A percentile compares a stretch with the other conserved stretches of the same genome.
These are phyloP conservation scores for Mortierella hygrophila DNA, from an alignment of 192 early-diverging fungal genomes.

Conservation along the genomic window DNA sequence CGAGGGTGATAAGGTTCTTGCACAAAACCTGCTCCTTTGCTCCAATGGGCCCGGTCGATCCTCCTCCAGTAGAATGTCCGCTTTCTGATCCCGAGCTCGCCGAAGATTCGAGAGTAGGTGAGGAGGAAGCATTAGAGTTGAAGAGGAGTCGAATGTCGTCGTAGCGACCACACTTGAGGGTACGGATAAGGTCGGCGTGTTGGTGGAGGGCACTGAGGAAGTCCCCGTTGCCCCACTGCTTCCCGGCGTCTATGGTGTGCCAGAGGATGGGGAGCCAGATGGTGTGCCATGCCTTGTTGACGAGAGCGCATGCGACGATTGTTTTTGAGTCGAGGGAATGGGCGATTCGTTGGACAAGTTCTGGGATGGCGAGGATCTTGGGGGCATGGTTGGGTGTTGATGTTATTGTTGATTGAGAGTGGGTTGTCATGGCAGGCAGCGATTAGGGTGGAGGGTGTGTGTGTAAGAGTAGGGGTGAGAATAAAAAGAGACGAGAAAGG, in stretches of 20 bases:
- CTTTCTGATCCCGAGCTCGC: not conserved
- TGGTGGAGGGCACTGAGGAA: slow-evolving; percentile 18
- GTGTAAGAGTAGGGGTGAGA: too few species aligned
- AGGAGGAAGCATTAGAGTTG: not conserved
- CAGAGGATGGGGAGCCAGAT: slow-evolving; percentile 37
- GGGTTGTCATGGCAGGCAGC: not conserved
- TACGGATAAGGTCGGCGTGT: slow-evolving; percentile 30
- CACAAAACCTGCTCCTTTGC: slow-evolving; percentile 10
- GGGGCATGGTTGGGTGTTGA: not conserved
- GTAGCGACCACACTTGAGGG: slow-evolving; percentile 37
- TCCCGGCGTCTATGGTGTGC: slow-evolving; percentile 35
- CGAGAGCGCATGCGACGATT: slow-evolving; percentile 18
- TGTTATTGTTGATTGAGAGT: too few species aligned
- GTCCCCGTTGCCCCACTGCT: slow-evolving; percentile 19
- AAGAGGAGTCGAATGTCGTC: slow-evolving; percentile 34
- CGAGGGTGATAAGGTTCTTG: slow-evolving; percentile 18
- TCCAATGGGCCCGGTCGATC: not conserved
- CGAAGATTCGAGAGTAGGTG: not conserved
- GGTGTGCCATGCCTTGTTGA: slow-evolving; percentile 23
- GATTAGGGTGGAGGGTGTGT: too few species aligned
- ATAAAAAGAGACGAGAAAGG: too few species aligned
- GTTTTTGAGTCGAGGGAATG: slow-evolving; percentile 10
- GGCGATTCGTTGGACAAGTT: slow-evolving; percentile 36
- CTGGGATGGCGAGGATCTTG: slow-evolving; percentile 14
- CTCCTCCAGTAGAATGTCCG: not conserved